Percentiles rank a stretch among this genome's conserved stretches.
Evolutionary conservation across 768 basidiomycete species (phyloP).

Genomic region (Amanita rimosa): DNA sequence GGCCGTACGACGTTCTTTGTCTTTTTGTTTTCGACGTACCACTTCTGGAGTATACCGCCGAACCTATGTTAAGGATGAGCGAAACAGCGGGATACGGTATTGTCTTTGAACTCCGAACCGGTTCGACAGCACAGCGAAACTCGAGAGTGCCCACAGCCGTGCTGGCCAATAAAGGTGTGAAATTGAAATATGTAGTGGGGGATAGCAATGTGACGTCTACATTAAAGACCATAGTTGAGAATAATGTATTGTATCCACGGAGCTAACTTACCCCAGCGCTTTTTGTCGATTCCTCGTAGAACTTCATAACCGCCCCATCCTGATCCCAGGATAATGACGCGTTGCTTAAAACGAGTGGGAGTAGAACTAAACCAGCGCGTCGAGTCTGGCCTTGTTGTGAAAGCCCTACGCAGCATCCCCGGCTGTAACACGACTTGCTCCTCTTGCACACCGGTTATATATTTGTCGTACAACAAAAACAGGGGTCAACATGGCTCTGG

Average conservation of each 20-base stretch:
- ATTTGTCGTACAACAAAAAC: no score
- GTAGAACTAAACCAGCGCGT: constrained; percentile 29
- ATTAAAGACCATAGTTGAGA: background rate
- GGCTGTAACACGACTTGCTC: background rate
- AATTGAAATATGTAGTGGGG: constrained; percentile 59
- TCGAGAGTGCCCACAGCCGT: constrained; percentile 80
- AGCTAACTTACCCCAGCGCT: constrained; percentile 43
- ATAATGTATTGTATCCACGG: no score
- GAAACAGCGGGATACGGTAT: background rate
- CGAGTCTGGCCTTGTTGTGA: background rate
- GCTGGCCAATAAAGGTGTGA: constrained; percentile 55
- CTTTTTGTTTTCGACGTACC: constrained; percentile 21
- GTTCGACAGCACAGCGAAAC: constrained; percentile 70
- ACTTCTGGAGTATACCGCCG: constrained; percentile 45
- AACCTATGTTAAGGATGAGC: constrained; percentile 22
- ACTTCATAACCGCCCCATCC: constrained; percentile 76
- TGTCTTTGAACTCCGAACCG: constrained; percentile 43
- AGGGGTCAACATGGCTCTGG: no score
- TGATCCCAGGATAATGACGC: constrained; percentile 60
- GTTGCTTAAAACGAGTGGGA: constrained; percentile 22
- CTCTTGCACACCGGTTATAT: background rate
- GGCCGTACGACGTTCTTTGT: background rate
- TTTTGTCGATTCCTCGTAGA: constrained; percentile 55
- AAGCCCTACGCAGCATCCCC: background rate
- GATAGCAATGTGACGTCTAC: constrained; percentile 58